phyloP scores from a whole-genome alignment of 768 basidiomycete species.

The Phaffia tasmanica region DNA sequence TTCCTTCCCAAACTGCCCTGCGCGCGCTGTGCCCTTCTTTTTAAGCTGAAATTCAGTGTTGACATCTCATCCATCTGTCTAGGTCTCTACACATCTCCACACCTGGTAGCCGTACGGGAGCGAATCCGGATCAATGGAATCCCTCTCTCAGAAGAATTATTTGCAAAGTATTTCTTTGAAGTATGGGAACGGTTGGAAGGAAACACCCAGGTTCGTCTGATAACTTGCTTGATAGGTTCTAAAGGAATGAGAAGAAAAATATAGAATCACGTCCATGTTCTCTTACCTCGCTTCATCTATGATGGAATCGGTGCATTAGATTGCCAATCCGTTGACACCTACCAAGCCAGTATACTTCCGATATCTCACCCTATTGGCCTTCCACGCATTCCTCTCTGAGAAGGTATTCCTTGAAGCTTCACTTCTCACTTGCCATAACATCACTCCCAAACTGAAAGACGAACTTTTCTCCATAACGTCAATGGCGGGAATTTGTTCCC shows the following conservation, averaged over 20 bases:
- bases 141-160: constrained; percentile 76
- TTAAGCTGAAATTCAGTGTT: neutral
- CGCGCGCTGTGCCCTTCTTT: neutral
- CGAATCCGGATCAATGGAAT: constrained; percentile 84
- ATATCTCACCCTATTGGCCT: constrained; percentile 82
- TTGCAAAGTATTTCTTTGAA: constrained; percentile 86
- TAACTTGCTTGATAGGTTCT: neutral
- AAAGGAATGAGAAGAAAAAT: neutral
- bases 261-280: neutral
- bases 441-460: neutral
- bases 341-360: constrained; percentile 86
- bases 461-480: neutral
- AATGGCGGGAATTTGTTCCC: neutral
- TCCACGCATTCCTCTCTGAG: constrained; percentile 69
- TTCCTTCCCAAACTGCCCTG: neutral
- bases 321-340: constrained; percentile 40
- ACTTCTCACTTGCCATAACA: neutral
- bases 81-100: constrained; percentile 96
- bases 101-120: constrained; percentile 89
- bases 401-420: constrained; percentile 41
- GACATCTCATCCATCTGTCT: neutral
- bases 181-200: constrained; percentile 75
- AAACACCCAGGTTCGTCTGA: constrained; percentile 49
- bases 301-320: neutral
- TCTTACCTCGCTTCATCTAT: neutral